Percentiles rank a stretch among this genome's conserved stretches.
phyloP scores from a whole-genome alignment of 2,329 filamentous ascomycete genomes.

The Trichoderma sp. region DNA sequence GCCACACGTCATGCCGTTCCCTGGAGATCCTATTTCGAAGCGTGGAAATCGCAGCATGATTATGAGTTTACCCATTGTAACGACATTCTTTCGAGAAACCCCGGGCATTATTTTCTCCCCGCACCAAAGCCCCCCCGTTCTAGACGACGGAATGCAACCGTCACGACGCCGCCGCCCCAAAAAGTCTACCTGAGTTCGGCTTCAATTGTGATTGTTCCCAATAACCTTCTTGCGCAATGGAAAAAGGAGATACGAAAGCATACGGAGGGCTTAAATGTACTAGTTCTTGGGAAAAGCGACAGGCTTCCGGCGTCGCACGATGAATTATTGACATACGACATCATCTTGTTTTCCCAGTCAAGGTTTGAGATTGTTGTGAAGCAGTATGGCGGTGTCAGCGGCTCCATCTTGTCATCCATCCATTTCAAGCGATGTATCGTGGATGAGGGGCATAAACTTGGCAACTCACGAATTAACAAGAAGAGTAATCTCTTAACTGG shows the following conservation, averaged over 20 bases:
- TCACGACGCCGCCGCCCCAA: constrained; percentile 38
- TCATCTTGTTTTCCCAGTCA: constrained; percentile 74
- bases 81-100: constrained; percentile 57
- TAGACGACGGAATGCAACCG: constrained; percentile 26
- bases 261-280: constrained; percentile 63
- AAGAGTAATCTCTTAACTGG: constrained; percentile 58
- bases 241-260: constrained; percentile 77
- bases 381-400: constrained; percentile 37
- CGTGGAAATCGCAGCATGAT: constrained; percentile 46
- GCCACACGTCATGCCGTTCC: constrained; percentile 68
- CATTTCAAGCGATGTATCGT: constrained; percentile 89
- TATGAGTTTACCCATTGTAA: constrained; percentile 57
- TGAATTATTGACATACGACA: constrained; percentile 67
- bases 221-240: constrained; percentile 86
- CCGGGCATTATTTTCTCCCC: constrained; percentile 60
- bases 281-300: constrained; percentile 60
- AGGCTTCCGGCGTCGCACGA: constrained; percentile 56
- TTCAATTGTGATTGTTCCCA: constrained; percentile 78
- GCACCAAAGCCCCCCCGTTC: constrained; percentile 41
- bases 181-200: constrained; percentile 65
- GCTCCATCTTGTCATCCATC: constrained; percentile 66
- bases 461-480: constrained; percentile 58
- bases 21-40: constrained; percentile 67
- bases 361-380: constrained; percentile 66
- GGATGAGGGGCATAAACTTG: constrained; percentile 87